These are phyloP conservation scores for Coniochaeta pulveracea DNA, from an alignment of 2,329 filamentous ascomycete species.

Conservation along the genomic window DNA sequence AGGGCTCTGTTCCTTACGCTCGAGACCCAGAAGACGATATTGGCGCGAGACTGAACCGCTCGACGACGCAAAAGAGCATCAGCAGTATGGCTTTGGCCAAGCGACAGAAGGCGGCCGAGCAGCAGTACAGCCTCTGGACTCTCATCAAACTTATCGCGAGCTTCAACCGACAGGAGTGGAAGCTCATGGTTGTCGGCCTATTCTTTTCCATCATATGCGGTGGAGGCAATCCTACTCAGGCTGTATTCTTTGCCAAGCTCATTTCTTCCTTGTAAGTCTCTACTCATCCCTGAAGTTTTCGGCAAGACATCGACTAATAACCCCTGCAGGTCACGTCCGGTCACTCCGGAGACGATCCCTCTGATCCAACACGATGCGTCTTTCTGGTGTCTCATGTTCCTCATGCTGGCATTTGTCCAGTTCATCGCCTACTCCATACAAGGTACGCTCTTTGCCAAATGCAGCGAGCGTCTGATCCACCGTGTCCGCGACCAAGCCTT, in stretches of 20 bases:
- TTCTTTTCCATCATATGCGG: conserved; percentile 67
- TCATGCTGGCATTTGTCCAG: conserved; percentile 68
- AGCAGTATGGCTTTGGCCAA: conserved; percentile 62
- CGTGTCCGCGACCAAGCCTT: conserved; percentile 76
- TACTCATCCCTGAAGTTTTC: too few relatives aligned
- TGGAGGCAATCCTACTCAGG: conserved; percentile 51
- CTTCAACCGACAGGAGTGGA: conserved; percentile 67
- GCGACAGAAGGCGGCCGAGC: conserved; percentile 30
- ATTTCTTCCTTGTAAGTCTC: conserved; percentile 61
- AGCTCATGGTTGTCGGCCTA: conserved; percentile 62
- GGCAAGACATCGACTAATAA: too few relatives aligned
- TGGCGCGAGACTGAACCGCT: conserved; percentile 43
- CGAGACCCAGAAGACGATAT: conserved; percentile 54
- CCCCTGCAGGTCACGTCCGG: conserved; percentile 13
- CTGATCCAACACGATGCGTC: conserved; percentile 59
- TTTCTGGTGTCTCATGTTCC: conserved; percentile 84
- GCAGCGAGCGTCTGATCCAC: conserved; percentile 77
- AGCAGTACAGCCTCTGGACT: conserved; percentile 60
- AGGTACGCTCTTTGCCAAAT: conserved; percentile 68
- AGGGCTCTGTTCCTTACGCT: conserved; percentile 22
- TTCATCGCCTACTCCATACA: conserved; percentile 58
- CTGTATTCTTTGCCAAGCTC: conserved; percentile 82
- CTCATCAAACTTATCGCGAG: conserved; percentile 68
- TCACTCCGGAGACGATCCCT: conserved; percentile 31
- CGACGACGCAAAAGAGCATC: conserved; percentile 42